Base-by-base conservation (phyloP, 495 filamentous ascomycete genomes). In the Hypomontagnella submonticulosa region DNA sequence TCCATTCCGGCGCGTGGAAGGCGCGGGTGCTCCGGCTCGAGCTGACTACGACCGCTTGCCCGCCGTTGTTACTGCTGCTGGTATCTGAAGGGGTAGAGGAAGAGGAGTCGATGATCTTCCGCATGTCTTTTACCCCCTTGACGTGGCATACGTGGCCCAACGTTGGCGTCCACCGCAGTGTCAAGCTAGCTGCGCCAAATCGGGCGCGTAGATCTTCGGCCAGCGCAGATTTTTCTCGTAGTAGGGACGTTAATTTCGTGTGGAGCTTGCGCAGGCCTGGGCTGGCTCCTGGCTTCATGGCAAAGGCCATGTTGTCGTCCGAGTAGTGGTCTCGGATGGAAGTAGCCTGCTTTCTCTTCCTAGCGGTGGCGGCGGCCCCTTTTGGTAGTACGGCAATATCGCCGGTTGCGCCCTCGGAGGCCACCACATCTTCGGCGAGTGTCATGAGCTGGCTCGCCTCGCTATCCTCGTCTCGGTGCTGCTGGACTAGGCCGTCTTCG, bases 101-200 rank as follows among this genome's bases (percentile, higher is more conserved):
- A 27, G 23, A 51, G 44, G 79, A 34, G 12, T 64, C 61, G 12
- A 41, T 20, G 5, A 67, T 32, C 16, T 60, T 46, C 9, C 72
- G 81, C 32, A 85, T 80, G 64, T 96, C 88, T 75, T 89, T 93
- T 12, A 30, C 27, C 27, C 92, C 92, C 77, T 90, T 97, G 61
- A 97, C 85, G 66, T 97, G 93, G 75, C 90, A 95, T 60, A 95
- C 88, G 71, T 99, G 91, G 2, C 95, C 93, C 3, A 94, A 80
- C 1, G 87, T 86, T 0, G 95, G 88, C 5, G 89, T 90, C 90
- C 92, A 97, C 57, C 87, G 88, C 8, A 99, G 82, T 1, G 90
- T 90, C 9, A 97, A 77, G 46, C 82, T 83, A 7, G 84, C 69
- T 0, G 87, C 88, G 42, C 66, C 74, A 53, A 78, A 71, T n/a